Percentiles rank a stretch among this genome's conserved stretches.
Evolutionary conservation across 306 rosid genomes (phyloP).

Genomic region (Cicer chorassanicum): DNA sequence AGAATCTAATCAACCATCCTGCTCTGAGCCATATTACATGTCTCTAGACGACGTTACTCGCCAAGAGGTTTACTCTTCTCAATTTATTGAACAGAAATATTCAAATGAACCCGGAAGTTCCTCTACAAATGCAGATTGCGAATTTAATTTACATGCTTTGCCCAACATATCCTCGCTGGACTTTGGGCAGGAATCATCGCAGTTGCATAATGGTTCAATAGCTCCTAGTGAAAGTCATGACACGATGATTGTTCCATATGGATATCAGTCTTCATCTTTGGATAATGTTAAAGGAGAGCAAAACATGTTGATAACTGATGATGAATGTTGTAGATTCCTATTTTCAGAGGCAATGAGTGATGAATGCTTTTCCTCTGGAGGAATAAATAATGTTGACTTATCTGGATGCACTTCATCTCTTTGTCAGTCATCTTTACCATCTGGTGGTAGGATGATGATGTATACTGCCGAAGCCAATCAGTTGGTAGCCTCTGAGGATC

Average conservation of each 20-base stretch:
- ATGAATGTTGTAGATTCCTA: conserved; percentile 83
- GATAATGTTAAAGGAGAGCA: conserved; percentile 56
- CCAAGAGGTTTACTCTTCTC: conserved; percentile 62
- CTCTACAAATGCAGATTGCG: conserved; percentile 51
- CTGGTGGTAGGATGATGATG: conserved; percentile 16
- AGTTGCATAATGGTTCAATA: conserved; percentile 60
- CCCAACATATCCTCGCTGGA: conserved; percentile 64
- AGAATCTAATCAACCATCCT: conserved; percentile 63
- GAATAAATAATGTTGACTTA: conserved; percentile 49
- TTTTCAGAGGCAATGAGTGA: conserved; percentile 69
- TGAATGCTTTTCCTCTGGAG: conserved; percentile 59
- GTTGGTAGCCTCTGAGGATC: conserved; percentile 60
- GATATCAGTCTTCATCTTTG: conserved; percentile 56
- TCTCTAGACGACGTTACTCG: conserved; percentile 64
- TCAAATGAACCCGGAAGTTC: conserved; percentile 61
- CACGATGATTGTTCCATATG: conserved; percentile 46
- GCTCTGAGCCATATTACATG: conserved; percentile 71
- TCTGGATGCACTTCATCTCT: conserved; percentile 57
- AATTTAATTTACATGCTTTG: conserved; percentile 57
- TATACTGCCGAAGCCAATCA: conserved; percentile 49
- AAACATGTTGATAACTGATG: conserved; percentile 71
- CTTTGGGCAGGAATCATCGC: conserved; percentile 58
- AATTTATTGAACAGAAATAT: conserved; percentile 61
- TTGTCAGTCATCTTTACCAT: conserved; percentile 55
- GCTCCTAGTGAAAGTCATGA: conserved; percentile 55